Conservation (phyloP, 2,329 filamentous ascomycete species). For the Trichoderma harzianum region DNA sequence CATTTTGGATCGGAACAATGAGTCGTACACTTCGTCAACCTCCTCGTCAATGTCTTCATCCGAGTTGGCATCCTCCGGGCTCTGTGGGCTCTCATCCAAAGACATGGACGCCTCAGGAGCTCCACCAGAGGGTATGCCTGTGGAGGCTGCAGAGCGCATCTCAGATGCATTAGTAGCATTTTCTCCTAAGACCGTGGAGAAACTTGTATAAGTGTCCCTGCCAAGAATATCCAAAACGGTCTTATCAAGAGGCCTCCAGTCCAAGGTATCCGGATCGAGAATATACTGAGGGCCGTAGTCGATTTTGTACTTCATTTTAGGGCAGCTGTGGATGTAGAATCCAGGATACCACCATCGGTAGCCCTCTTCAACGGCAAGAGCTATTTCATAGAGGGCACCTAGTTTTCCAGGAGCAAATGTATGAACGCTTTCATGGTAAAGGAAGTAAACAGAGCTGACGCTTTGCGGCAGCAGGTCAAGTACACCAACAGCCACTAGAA, state of each 20-base stretch:
- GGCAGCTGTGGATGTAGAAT: conserved; percentile 77
- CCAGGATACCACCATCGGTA: conserved; percentile 78
- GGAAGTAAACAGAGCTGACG: conserved; percentile 79
- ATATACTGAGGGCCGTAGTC: conserved; percentile 73
- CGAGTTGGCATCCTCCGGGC: conserved; percentile 15
- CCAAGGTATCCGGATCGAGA: conserved; percentile 63
- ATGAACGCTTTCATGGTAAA: conserved; percentile 74
- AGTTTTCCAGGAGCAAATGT: conserved; percentile 70
- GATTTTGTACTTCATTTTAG: conserved; percentile 83
- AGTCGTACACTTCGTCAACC: conserved; percentile 27
- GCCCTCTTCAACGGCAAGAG: conserved; percentile 63
- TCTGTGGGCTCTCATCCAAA: not conserved
- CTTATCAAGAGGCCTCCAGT: conserved; percentile 59
- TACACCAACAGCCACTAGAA: conserved; percentile 71
- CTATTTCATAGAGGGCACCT: conserved; percentile 69
- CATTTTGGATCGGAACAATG: conserved; percentile 60
- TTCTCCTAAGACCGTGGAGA: conserved; percentile 29
- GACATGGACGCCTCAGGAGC: not conserved
- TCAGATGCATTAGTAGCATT: conserved; percentile 1
- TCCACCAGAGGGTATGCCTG: not conserved
- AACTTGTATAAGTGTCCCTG: conserved; percentile 53
- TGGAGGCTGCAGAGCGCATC: not conserved
- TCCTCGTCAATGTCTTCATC: conserved; percentile 24
- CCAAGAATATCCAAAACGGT: conserved; percentile 49
- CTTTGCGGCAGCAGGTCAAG: conserved; percentile 73